A percentile compares a stretch with the other conserved stretches of the same genome.
Evolutionary conservation across 2,329 filamentous ascomycete genomes (phyloP).

Genomic region (Nemania abortiva): DNA sequence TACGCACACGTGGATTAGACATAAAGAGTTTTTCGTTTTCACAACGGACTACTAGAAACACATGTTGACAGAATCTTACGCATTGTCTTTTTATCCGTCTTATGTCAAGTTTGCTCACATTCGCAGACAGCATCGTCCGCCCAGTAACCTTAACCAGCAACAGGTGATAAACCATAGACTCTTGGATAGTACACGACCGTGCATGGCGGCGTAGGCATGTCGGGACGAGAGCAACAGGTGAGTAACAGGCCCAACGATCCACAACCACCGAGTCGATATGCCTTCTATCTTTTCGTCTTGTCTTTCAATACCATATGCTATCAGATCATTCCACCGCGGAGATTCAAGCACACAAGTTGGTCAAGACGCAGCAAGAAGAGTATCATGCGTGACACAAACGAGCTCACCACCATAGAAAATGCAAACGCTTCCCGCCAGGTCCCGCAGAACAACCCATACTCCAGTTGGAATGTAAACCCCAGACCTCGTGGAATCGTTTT

Average conservation of each 20-base stretch:
- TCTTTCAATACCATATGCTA: background rate
- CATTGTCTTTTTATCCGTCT: constrained; percentile 7
- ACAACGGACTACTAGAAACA: background rate
- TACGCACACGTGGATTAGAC: background rate
- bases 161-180: background rate
- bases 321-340: background rate
- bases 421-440: constrained; percentile 12
- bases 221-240: background rate
- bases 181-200: background rate
- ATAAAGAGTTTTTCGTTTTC: background rate
- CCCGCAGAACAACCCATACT: constrained; percentile 10
- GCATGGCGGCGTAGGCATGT: background rate
- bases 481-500: constrained; percentile 2
- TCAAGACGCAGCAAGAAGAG: background rate
- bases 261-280: constrained; percentile 1
- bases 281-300: constrained; percentile 5
- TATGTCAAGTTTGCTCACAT: background rate
- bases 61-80: background rate
- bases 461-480: constrained; percentile 7
- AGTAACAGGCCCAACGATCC: background rate
- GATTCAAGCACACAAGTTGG: constrained; percentile 4
- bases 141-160: background rate
- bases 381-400: constrained; percentile 9
- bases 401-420: background rate
- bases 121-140: background rate